Percentiles rank a stretch among this genome's conserved stretches.
phyloP scores from a whole-genome alignment of 1,139 yeast genomes.

The Suhomyces atakaporum region DNA sequence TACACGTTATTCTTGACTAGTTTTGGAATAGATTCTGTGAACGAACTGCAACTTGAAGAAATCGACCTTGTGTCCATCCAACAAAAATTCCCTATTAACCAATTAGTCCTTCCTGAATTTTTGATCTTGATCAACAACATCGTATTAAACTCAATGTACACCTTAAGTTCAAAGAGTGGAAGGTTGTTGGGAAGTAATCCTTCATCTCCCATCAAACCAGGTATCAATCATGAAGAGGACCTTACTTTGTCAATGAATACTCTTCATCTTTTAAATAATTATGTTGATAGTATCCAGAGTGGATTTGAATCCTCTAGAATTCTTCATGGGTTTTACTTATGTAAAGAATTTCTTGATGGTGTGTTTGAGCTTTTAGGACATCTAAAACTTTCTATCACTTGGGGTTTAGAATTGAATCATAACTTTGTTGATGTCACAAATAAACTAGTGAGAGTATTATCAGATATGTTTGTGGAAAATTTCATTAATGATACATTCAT shows the following conservation, averaged over 20 bases:
- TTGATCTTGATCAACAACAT: constrained; percentile 42
- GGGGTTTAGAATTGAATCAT: constrained; percentile 23
- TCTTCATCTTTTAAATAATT: constrained; percentile 38
- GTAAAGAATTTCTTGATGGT: constrained; percentile 43
- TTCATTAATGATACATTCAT: constrained; percentile 23
- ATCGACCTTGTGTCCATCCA: constrained; percentile 8
- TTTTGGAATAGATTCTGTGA: constrained; percentile 37
- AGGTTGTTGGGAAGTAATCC: constrained; percentile 41
- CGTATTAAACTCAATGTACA: constrained; percentile 38
- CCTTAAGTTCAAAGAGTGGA: constrained; percentile 35
- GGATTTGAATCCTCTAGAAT: constrained; percentile 31
- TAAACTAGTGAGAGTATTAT: constrained; percentile 26
- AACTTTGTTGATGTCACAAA: constrained; percentile 27
- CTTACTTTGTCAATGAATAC: constrained; percentile 33
- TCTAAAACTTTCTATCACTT: constrained; percentile 29
- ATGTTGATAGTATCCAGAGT: constrained; percentile 30
- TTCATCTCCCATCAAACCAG: constrained; percentile 28
- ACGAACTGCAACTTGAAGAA: background rate
- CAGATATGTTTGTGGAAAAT: constrained; percentile 37
- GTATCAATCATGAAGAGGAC: constrained; percentile 19
- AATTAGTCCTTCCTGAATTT: constrained; percentile 42
- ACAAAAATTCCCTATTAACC: constrained; percentile 5
- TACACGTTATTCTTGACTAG: constrained; percentile 39
- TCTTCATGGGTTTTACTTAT: constrained; percentile 26
- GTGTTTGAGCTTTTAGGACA: constrained; percentile 42